phyloP scores from a whole-genome alignment of 2,329 filamentous ascomycete species.

The Thielaviopsis euricoi region DNA sequence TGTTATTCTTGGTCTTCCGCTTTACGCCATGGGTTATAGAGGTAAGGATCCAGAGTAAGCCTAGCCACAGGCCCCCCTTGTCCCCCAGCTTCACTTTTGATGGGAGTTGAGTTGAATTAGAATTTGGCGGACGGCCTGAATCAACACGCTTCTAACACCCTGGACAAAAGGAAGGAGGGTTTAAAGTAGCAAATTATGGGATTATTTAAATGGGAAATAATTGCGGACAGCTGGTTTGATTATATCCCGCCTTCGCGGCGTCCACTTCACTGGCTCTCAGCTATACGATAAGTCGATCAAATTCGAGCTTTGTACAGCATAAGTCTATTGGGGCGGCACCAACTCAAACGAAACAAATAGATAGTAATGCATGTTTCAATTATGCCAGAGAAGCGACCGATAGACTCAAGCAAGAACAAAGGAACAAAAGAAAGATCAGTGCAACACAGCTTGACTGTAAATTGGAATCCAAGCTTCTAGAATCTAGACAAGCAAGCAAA shows the following conservation, averaged over 20 bases:
- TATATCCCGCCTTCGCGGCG: too few species aligned
- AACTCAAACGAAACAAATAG: neutral
- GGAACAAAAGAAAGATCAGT: neutral
- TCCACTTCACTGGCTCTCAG: too few species aligned
- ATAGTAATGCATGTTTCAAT: neutral
- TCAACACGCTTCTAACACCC: neutral
- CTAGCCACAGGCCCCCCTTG: too few species aligned
- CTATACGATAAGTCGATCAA: too few species aligned
- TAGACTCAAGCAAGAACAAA: neutral
- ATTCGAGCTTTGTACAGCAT: neutral
- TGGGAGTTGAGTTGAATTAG: too few species aligned
- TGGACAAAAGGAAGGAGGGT: neutral
- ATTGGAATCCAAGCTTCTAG: too few species aligned
- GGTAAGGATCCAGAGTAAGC: too few species aligned
- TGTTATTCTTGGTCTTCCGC: too few species aligned
- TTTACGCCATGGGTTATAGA: too few species aligned
- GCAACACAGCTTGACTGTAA: neutral
- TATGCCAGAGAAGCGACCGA: neutral
- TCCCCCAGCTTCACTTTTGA: too few species aligned
- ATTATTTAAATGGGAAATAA: neutral
- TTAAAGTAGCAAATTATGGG: neutral
- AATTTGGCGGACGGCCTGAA: too few species aligned
- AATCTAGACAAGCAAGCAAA: neutral
- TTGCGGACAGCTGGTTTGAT: neutral
- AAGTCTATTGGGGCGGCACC: neutral